Base-by-base conservation (phyloP, 441 rosid species). In the Oxalis stricta region DNA sequence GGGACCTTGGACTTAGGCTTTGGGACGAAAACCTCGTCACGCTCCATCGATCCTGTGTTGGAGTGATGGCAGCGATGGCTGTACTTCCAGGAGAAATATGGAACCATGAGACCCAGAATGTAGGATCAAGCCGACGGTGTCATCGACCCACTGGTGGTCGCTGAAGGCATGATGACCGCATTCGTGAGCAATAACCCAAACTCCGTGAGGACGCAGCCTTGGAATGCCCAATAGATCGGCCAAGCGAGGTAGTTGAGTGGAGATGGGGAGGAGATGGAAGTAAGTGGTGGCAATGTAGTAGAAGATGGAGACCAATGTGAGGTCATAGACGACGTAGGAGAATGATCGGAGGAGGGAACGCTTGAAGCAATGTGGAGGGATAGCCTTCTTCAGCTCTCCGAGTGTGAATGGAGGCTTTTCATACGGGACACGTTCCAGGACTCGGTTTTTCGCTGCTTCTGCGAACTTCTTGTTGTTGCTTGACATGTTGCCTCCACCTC, bases 151-250 rank as follows among this genome's bases (percentile, higher is more conserved):
- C 18, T 63, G 72, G 63, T 66, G 48, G 47, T 63, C 70, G 26
- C 72, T 70, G 41, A 70, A 66, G 32, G 76, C 72, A 16, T 66
- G 76, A 60, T 70, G 76, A 24, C 76, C 76, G 18, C 76, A 70
- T 26, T 70, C 76, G 1, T 70, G 76, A 10, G 72, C 76, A n/a
- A 70, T 60, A 44, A 70, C 72, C 76, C 72, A 70, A 46, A 66
- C 55, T 1, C 76, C 76, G 72, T 70, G 37, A 60, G 59, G 39
- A 60, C 2, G 35, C 64, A 63, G 43, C 76, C 76, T 36, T 70
- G 76, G 41, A 60, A 18, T 18, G 51, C 39, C 70, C 76, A 66
- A 40, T 63, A 70, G 36, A 66, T 7, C 0, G 66, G 67, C 75
- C 75, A 69, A 40, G 68, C 70, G 14, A 64, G 17, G 58, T 58